These are phyloP conservation scores for Penicillium capsulatum DNA, from an alignment of 2,329 filamentous ascomycete species.

Conservation along the genomic window DNA sequence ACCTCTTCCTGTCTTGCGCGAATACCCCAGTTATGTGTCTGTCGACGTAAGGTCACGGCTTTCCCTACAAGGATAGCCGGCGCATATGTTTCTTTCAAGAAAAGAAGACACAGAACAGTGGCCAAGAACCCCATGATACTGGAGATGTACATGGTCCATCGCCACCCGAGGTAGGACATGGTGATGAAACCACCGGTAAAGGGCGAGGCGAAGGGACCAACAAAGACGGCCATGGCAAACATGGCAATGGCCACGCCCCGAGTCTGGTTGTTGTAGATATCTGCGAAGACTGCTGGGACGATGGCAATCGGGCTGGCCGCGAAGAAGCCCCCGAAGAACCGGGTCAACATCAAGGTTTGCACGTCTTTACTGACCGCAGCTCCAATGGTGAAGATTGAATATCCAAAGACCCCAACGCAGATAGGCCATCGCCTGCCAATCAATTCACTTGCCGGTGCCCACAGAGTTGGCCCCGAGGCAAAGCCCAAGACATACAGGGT, in stretches of 20 bases:
- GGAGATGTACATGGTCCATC: slow-evolving; percentile 52
- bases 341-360: slow-evolving; percentile 41
- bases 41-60: slow-evolving; percentile 49
- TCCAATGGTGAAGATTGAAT: slow-evolving; percentile 46
- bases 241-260: slow-evolving; percentile 45
- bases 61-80: slow-evolving; percentile 37
- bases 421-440: slow-evolving; percentile 55
- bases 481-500: slow-evolving; percentile 52
- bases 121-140: slow-evolving; percentile 52
- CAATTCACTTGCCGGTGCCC: slow-evolving; percentile 60
- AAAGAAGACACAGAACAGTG: slow-evolving; percentile 36
- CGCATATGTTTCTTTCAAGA: slow-evolving; percentile 54
- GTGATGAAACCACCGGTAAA: slow-evolving; percentile 52
- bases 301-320: slow-evolving; percentile 44
- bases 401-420: slow-evolving; percentile 41
- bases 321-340: slow-evolving; percentile 49
- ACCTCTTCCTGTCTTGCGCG: slow-evolving; percentile 54
- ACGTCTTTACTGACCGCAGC: slow-evolving; percentile 42
- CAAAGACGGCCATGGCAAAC: slow-evolving; percentile 50
- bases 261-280: slow-evolving; percentile 49
- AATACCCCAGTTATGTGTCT: slow-evolving; percentile 58
- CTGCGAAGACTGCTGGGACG: slow-evolving; percentile 45
- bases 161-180: slow-evolving; percentile 48
- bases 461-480: slow-evolving; percentile 58
- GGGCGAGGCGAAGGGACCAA: slow-evolving; percentile 48